Evolutionary conservation across 495 filamentous ascomycete genomes (phyloP).

Genomic region (Arthonia radiata): DNA sequence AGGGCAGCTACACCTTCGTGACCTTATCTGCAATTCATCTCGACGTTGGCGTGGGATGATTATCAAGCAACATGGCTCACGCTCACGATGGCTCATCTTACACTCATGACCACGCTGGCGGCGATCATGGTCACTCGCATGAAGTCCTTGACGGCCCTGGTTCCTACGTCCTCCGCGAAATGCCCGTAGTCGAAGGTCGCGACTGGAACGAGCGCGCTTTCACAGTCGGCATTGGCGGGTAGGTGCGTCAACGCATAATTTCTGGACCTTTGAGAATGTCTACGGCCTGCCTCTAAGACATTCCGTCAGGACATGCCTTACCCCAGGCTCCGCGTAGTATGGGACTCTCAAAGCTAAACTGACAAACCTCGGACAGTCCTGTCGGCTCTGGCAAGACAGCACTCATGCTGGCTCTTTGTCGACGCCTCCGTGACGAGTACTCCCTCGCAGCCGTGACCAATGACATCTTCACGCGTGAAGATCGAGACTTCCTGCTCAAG

Average conservation of each 20-base stretch:
- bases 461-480: constrained; percentile 96
- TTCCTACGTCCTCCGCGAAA: constrained; percentile 71
- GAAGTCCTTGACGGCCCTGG: constrained; percentile 91
- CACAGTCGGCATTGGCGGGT: constrained; percentile 93
- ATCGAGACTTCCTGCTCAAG: constrained; percentile 84
- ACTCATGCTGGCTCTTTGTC: constrained; percentile 76
- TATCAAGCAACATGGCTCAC: no score
- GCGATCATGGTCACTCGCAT: constrained; percentile 79
- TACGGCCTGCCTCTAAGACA: constrained; percentile 1
- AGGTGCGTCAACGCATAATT: constrained; percentile 12
- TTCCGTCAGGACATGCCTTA: neutral
- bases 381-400: constrained; percentile 96
- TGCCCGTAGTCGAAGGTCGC: constrained; percentile 70
- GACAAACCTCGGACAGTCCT: constrained; percentile 28
- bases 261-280: neutral
- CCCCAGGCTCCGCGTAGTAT: neutral
- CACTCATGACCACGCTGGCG: constrained; percentile 16
- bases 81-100: constrained; percentile 26
- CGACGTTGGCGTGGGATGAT: no score
- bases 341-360: neutral
- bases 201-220: constrained; percentile 83
- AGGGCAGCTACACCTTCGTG: no score
- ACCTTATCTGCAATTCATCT: no score
- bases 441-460: constrained; percentile 91
- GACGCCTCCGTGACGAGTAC: constrained; percentile 46